These are phyloP conservation scores for Catharanthus roseus DNA, from an alignment of 257 asterid genomes.

Conservation along the genomic window DNA sequence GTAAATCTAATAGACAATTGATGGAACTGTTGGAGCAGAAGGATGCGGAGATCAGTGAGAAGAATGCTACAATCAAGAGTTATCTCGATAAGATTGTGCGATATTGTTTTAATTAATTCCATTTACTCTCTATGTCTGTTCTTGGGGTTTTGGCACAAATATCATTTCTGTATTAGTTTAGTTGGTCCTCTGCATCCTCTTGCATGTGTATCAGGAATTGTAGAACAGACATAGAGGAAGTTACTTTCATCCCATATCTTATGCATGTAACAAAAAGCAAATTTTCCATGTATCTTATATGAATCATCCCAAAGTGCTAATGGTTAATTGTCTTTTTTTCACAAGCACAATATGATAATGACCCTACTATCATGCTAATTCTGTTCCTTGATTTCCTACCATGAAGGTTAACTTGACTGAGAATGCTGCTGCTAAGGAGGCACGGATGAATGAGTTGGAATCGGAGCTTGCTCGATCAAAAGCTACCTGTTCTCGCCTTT, in stretches of 20 bases:
- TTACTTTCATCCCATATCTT: no score
- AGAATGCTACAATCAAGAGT: constrained; percentile 63
- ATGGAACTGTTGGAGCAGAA: constrained; percentile 77
- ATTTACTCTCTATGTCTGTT: neutral
- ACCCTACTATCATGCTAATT: neutral
- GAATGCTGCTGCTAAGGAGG: constrained; percentile 58
- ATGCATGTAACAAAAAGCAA: neutral
- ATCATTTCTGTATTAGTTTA: neutral
- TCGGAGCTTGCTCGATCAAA: constrained; percentile 59
- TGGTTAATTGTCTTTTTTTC: neutral
- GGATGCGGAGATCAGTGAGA: constrained; percentile 77
- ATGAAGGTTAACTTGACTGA: constrained; percentile 69
- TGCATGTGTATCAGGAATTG: neutral
- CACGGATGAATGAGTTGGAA: constrained; percentile 58
- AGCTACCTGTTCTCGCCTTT: constrained; percentile 50
- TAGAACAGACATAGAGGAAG: neutral
- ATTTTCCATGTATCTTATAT: neutral
- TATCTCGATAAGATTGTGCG: constrained; percentile 91
- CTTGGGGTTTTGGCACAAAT: neutral
- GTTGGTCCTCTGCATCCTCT: neutral
- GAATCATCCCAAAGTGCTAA: no score
- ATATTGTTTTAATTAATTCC: neutral
- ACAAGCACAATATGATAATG: neutral
- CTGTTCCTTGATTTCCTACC: neutral
- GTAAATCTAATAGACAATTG: constrained; percentile 80